These are phyloP conservation scores for Aspergillus cristatus DNA, from an alignment of 495 filamentous ascomycete genomes.

Conservation along the genomic window DNA sequence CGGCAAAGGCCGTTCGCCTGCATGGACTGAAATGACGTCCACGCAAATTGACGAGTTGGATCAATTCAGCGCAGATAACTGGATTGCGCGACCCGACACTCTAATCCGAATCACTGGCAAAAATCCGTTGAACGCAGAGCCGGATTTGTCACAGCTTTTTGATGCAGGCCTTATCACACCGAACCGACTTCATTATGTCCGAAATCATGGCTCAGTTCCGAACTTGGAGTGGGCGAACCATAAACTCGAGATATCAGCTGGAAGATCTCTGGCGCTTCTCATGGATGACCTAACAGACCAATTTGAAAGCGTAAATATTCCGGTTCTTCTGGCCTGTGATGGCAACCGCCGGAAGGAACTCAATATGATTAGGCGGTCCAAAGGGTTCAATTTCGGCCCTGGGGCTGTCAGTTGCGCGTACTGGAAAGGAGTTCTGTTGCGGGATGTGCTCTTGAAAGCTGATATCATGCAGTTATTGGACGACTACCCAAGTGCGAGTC, in stretches of 20 bases:
- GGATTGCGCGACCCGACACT: constrained; percentile 19
- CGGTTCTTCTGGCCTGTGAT: constrained; percentile 49
- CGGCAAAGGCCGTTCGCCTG: constrained; percentile 14
- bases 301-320: constrained; percentile 46
- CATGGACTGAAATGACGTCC: not conserved
- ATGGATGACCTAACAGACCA: constrained; percentile 42
- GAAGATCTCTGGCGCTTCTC: constrained; percentile 39
- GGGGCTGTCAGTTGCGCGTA: constrained; percentile 51
- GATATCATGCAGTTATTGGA: constrained; percentile 38
- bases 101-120: constrained; percentile 26
- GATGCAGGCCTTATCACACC: constrained; percentile 39
- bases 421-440: constrained; percentile 51
- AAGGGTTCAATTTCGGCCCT: constrained; percentile 50
- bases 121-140: constrained; percentile 25
- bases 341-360: constrained; percentile 56
- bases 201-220: constrained; percentile 57
- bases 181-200: constrained; percentile 47
- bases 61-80: constrained; percentile 26
- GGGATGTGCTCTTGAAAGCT: constrained; percentile 41
- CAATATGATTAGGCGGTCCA: constrained; percentile 43
- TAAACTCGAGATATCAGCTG: constrained; percentile 45
- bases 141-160: constrained; percentile 10
- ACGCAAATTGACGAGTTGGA: constrained; percentile 19
- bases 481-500: constrained; percentile 13
- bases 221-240: constrained; percentile 36